phyloP scores from a whole-genome alignment of 805 yeast genomes.

The Yarrowia phangngaensis region DNA sequence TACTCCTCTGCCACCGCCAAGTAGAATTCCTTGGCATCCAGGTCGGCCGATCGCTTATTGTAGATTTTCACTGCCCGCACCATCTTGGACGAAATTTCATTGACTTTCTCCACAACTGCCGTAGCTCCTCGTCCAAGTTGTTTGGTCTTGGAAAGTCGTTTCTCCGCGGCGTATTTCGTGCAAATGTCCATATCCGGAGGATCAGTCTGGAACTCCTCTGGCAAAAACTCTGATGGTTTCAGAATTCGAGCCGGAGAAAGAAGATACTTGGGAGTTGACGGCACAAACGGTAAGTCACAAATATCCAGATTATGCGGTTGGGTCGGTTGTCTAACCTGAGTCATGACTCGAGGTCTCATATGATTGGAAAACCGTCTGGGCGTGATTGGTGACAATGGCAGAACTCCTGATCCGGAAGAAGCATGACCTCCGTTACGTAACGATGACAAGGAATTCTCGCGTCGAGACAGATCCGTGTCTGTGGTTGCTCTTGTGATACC shows the following conservation, averaged over 20 bases:
- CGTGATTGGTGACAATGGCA: conserved; percentile 6
- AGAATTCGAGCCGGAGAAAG: conserved; percentile 5
- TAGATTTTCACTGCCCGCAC: conserved; percentile 87
- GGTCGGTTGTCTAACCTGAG: conserved; percentile 5
- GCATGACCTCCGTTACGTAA: conserved; percentile 23
- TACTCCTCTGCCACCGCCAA: conserved; percentile 76
- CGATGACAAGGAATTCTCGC: conserved; percentile 14
- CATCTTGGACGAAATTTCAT: conserved; percentile 32
- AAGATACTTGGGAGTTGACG: conserved; percentile 18
- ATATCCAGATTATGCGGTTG: conserved; percentile 27
- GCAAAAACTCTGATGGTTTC: conserved; percentile 23
- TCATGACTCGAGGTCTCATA: conserved; percentile 22
- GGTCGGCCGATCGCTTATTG: conserved; percentile 55
- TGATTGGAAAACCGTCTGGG: conserved; percentile 2
- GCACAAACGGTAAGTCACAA: conserved; percentile 18
- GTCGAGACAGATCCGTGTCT: conserved; percentile 20
- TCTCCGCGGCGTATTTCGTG: conserved; percentile 31
- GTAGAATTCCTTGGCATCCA: conserved; percentile 51
- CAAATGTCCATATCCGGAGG: conserved; percentile 25
- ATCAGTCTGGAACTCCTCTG: conserved; percentile 17
- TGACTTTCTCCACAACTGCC: conserved; percentile 35
- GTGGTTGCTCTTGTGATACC: conserved; percentile 19
- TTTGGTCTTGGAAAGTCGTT: conserved; percentile 31
- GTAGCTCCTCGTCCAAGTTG: conserved; percentile 40
- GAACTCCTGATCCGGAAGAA: conserved; percentile 1